A percentile compares a stretch with the other conserved stretches of the same genome.
Conservation (phyloP, 2,329 filamentous ascomycete genomes). For the Stagonosporopsis cucurbitacearum region DNA sequence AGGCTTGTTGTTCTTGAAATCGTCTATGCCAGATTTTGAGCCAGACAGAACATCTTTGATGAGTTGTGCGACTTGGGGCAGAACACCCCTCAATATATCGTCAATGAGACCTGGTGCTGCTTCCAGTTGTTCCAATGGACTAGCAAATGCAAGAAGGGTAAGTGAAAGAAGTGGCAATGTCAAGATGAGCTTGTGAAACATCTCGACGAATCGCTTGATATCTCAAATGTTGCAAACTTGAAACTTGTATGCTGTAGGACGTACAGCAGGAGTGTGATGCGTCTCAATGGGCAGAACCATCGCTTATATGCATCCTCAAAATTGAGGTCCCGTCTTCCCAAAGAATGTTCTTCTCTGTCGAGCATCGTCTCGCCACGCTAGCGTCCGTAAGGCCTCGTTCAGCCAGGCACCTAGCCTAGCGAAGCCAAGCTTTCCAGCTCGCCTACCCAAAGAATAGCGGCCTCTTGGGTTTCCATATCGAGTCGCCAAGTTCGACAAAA, state of each 20-base stretch:
- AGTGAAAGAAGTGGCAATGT: constrained; percentile 27
- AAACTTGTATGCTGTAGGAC: too few species aligned
- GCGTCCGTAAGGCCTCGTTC: neutral
- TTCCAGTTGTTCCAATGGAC: constrained; percentile 32
- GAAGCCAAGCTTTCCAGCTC: constrained; percentile 6
- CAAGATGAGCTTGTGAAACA: constrained; percentile 25
- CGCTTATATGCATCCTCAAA: constrained; percentile 1
- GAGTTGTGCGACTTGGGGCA: constrained; percentile 25
- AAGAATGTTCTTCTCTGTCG: neutral
- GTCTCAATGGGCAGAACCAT: neutral
- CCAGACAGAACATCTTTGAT: constrained; percentile 41
- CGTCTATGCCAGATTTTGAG: constrained; percentile 33
- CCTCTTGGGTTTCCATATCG: neutral
- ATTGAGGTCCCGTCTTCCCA: neutral
- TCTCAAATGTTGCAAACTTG: neutral
- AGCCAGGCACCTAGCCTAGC: constrained; percentile 1
- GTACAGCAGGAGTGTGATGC: neutral
- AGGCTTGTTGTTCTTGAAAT: constrained; percentile 32
- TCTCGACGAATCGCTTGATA: constrained; percentile 4
- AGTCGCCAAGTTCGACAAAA: neutral
- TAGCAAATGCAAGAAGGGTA: constrained; percentile 24
- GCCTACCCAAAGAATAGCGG: constrained; percentile 1
- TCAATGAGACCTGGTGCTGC: constrained; percentile 33
- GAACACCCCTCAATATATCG: constrained; percentile 29
- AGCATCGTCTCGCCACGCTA: constrained; percentile 1